These are phyloP conservation scores for Phytophthora gonapodyides DNA, from an alignment of 352 stramenopile genomes.

Conservation along the genomic window DNA sequence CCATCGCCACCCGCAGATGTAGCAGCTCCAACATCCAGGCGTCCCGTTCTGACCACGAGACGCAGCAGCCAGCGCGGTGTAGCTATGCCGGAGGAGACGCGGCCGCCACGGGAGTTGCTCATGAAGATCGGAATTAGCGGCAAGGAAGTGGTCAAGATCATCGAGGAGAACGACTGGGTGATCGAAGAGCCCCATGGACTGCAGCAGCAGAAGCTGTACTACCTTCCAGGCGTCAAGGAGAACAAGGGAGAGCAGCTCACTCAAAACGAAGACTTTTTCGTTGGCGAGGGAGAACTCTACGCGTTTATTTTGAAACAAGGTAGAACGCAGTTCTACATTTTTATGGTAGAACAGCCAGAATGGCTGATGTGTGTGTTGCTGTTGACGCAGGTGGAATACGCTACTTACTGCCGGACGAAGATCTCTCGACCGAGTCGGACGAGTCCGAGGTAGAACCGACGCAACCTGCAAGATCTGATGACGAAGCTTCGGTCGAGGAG, in stretches of 20 bases:
- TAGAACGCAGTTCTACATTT: slow-evolving; percentile 10
- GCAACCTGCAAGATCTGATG: slow-evolving; percentile 8
- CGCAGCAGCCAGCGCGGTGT: slow-evolving; percentile 20
- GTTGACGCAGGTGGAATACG: slow-evolving; percentile 22
- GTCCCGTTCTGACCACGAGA: background rate
- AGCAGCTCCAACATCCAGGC: background rate
- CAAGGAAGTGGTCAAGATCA: slow-evolving; percentile 39
- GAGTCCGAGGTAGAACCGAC: slow-evolving; percentile 26
- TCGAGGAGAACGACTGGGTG: slow-evolving; percentile 26
- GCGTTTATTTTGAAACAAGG: slow-evolving; percentile 42
- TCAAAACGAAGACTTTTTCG: slow-evolving; percentile 27
- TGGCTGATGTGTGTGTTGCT: background rate
- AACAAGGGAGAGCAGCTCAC: slow-evolving; percentile 8
- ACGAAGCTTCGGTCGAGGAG: slow-evolving; percentile 7
- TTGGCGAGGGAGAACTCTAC: slow-evolving; percentile 42
- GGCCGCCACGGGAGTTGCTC: slow-evolving; percentile 30
- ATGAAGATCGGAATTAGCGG: slow-evolving; percentile 33
- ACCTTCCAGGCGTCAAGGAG: slow-evolving; percentile 17
- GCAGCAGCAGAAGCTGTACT: slow-evolving; percentile 36
- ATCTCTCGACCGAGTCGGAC: slow-evolving; percentile 18
- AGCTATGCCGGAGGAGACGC: slow-evolving; percentile 29
- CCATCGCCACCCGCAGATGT: background rate
- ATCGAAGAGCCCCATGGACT: slow-evolving; percentile 28
- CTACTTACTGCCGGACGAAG: slow-evolving; percentile 34
- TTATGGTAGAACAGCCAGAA: slow-evolving; percentile 9